A percentile compares a stretch with the other conserved stretches of the same genome.
Conservation (phyloP, 192 early-diverging fungal species). For the Blastocladiella britannica region DNA sequence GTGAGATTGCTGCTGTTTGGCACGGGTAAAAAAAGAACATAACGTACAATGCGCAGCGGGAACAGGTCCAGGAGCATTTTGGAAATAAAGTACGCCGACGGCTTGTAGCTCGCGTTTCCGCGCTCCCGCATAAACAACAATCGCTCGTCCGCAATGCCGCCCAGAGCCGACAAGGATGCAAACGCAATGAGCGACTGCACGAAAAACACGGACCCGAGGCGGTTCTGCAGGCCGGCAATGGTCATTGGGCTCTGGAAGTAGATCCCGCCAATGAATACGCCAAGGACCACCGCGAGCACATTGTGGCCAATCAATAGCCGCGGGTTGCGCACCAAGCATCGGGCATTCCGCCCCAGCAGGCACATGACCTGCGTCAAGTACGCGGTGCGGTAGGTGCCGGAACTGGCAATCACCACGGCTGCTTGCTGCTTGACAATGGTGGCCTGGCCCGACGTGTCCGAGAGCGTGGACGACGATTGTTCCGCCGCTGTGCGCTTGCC, state of each 20-base stretch:
- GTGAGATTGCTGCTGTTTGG: too few species aligned
- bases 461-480: too few species aligned
- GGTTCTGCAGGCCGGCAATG: slow-evolving; percentile 53
- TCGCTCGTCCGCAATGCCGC: slow-evolving; percentile 22
- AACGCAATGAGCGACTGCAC: slow-evolving; percentile 46
- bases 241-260: slow-evolving; percentile 34
- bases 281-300: slow-evolving; percentile 25
- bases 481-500: too few species aligned
- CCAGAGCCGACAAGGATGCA: slow-evolving; percentile 39
- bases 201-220: slow-evolving; percentile 47
- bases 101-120: slow-evolving; percentile 24
- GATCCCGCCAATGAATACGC: slow-evolving; percentile 39
- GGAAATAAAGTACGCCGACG: slow-evolving; percentile 26
- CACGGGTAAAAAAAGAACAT: too few species aligned
- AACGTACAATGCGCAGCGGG: slow-evolving; percentile 36
- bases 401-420: too few species aligned
- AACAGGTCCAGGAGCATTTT: slow-evolving; percentile 47
- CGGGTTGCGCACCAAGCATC: slow-evolving; percentile 21
- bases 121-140: slow-evolving; percentile 24
- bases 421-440: too few species aligned
- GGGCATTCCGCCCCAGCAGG: slow-evolving; percentile 20
- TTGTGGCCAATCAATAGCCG: slow-evolving; percentile 32
- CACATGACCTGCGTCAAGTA: slow-evolving; percentile 28
- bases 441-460: too few species aligned
- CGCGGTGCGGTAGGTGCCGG: slow-evolving; percentile 7